Evolutionary conservation across 129 eudicot species (phyloP), one percentile per base, ranked within the genome.

Genomic region (Artemisia tridentata): DNA sequence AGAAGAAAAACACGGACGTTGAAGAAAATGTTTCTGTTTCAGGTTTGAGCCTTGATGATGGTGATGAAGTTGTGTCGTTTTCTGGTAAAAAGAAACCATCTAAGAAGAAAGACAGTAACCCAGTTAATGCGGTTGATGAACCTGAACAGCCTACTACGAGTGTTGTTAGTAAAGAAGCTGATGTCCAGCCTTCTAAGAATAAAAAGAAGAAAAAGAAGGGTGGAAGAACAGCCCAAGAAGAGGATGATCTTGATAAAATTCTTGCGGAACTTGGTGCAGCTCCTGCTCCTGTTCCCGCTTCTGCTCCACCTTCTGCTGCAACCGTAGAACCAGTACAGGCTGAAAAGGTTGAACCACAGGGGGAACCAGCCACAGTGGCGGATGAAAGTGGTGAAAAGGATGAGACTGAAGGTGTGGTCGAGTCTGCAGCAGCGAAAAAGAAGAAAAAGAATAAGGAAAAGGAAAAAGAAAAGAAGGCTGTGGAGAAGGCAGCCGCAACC

Each of bases 371-470:
- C 13, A 67, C 72, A 6, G 63, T 69, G 17, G 80, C 45, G 34
- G 89, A 79, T 61, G 86, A 72, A 75, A 72, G 81, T 55, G 90
- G 68, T 63, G 91, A 82, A 18, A 84, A 86, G 80, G 96, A 78
- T 67, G 87, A 78, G 17, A 95, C 76, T 53, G 93, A 72, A 65
- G 98, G 81, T 9, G 79, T 75, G 56, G 82, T 71, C 54, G 91
- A 84, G 71, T 68, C 98, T 71, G 91, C 83, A 34, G 88, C 91
- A 7, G 82, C 91, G 47, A 92, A 88, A 84, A 92, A 89, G 85
- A 89, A 86, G 88, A 85, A 86, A 76, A 92, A 92, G 86, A 92
- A 92, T 80, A 92, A 92, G 82, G 98, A 89, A 19, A 92, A 92
- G 75, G 98, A 90, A 58, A 90, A 90, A 75, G 91, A 90, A 79